A percentile compares a stretch with the other conserved stretches of the same genome.
Evolutionary conservation across 2,329 filamentous ascomycete genomes (phyloP).

Genomic region (Nemania sp.): DNA sequence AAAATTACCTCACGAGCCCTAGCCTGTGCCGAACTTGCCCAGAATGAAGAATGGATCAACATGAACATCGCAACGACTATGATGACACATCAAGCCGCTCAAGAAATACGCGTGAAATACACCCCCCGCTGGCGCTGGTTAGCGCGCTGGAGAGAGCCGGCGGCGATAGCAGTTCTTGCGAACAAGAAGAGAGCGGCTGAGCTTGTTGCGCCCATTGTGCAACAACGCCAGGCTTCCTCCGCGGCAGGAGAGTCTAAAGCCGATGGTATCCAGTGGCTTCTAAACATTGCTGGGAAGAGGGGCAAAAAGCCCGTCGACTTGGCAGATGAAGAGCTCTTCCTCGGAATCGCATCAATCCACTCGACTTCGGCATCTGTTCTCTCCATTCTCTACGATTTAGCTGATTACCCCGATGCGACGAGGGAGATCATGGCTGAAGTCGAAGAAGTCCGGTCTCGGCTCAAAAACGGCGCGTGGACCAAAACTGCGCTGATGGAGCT

Average conservation of each 20-base stretch:
- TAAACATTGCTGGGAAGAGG: neutral
- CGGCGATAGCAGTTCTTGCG: neutral
- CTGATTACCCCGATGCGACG: conserved; percentile 18
- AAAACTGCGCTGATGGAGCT: conserved; percentile 6
- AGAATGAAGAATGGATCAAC: neutral
- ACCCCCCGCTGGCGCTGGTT: conserved; percentile 13
- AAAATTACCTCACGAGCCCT: neutral
- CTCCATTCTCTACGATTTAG: conserved; percentile 24
- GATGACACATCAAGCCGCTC: neutral
- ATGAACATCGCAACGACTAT: neutral
- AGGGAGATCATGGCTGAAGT: conserved; percentile 25
- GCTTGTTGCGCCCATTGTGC: conserved; percentile 1
- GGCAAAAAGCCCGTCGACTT: conserved; percentile 5
- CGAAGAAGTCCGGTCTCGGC: neutral
- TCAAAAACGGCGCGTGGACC: conserved; percentile 13
- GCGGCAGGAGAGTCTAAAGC: neutral
- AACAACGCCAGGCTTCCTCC: too few species aligned
- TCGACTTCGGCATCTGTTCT: conserved; percentile 9
- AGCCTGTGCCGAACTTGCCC: neutral
- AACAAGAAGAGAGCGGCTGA: conserved; percentile 11
- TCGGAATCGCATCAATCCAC: conserved; percentile 24
- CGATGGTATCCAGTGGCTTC: neutral
- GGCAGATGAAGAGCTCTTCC: conserved; percentile 18
- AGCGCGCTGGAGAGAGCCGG: conserved; percentile 10
- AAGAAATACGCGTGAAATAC: conserved; percentile 10